Percentiles rank a stretch among this genome's conserved stretches.
Evolutionary conservation across 2,329 filamentous ascomycete genomes (phyloP).

Genomic region (Trichoderma sp.): DNA sequence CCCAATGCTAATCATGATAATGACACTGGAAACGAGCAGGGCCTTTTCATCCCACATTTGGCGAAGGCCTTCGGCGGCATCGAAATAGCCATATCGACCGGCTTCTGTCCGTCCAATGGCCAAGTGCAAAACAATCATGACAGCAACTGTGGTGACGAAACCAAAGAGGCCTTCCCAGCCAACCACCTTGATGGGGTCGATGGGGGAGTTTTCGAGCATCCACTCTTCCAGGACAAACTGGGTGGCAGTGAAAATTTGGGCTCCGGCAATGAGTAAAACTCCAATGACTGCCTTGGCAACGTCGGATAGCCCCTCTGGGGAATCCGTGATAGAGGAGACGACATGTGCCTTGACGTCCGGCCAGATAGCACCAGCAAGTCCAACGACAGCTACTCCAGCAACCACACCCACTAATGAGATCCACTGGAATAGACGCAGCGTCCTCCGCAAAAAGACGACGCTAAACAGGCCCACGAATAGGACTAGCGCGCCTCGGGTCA

Average conservation of each 20-base stretch:
- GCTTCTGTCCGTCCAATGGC: conserved; percentile 70
- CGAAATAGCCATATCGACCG: conserved; percentile 81
- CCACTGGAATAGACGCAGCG: conserved; percentile 88
- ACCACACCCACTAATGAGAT: conserved; percentile 83
- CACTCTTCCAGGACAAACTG: conserved; percentile 97
- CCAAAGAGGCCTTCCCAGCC: conserved; percentile 97
- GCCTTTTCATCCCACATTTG: conserved; percentile 71
- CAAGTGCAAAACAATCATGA: conserved; percentile 78
- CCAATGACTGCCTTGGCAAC: conserved; percentile 66
- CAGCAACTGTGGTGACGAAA: conserved; percentile 72
- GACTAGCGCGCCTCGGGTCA: conserved; percentile 92
- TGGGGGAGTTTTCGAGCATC: conserved; percentile 65
- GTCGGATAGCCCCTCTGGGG: conserved; percentile 39
- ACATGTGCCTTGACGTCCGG: conserved; percentile 57
- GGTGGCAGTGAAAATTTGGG: conserved; percentile 93
- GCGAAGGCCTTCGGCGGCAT: conserved; percentile 79
- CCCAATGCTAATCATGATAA: conserved; percentile 99
- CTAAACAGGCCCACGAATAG: conserved; percentile 95
- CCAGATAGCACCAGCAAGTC: conserved; percentile 80
- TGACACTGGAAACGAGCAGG: conserved; percentile 72
- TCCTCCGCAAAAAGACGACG: conserved; percentile 80
- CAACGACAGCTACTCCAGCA: conserved; percentile 81
- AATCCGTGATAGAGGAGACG: conserved; percentile 36
- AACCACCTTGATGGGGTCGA: conserved; percentile 84
- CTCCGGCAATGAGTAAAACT: conserved; percentile 84